Evolutionary conservation across 2,329 filamentous ascomycete species (phyloP), one percentile per base, ranked within the genome.

Genomic region (Ophiostoma sp.): DNA sequence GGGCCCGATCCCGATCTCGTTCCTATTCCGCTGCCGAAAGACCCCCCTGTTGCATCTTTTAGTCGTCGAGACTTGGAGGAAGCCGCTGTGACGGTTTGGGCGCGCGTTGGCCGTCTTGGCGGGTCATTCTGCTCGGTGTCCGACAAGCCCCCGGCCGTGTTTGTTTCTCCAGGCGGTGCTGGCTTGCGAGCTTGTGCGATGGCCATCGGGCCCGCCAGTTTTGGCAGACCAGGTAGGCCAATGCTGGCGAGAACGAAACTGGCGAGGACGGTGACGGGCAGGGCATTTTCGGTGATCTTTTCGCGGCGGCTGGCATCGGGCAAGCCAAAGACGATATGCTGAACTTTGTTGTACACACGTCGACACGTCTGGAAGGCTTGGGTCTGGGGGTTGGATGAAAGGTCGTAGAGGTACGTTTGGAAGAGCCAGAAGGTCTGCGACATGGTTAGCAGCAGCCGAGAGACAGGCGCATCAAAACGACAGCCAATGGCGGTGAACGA

Each of bases 401-500:
- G 86, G 76, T 95, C 92, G 81, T 91, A 89, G 42, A 95, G 85
- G 76, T 95, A 93, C 4, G 90, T 94, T 79, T 95, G 91, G 78
- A 95, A 93, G 66, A 95, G 84, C 91, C 91, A 95, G 78, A 95
- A 95, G 47, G 91, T 94, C 91, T 95, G 75, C 66, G 36, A 27
- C 27, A 27, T 27, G 38, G 49, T 65, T 62, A 66, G 64, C 41
- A 44, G 8, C 3, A 64, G 65, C 38, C 8, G 9, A 60, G 18
- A 60, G 18, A 11, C 12, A 62, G 36, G 36, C 2, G 12, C 5
- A 12, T 41, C 12, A 38, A 38, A 27, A 27, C 27, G 27, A 27
- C 27, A 27, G 18, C 27, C 41, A 38, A 12, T 12, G 9, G 44
- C 18, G 42, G 64, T 66, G 66, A 66, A 58, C 9, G n/a, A n/a